Base-by-base conservation (phyloP, 129 eudicot genomes). In the Helichrysum umbraculigerum region DNA sequence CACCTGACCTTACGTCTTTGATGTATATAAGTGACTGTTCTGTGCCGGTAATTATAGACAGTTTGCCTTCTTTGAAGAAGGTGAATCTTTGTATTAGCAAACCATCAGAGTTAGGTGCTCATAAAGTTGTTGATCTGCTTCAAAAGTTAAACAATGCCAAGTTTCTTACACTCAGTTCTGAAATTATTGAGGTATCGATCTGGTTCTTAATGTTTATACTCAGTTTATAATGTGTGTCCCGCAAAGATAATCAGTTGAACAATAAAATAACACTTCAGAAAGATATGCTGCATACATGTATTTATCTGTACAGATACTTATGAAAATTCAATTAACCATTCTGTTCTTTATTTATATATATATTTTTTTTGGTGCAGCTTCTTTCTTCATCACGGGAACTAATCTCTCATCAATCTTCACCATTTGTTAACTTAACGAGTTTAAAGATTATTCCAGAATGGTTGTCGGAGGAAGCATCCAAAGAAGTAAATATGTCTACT, bases 1-100 rank as follows among this genome's bases (percentile, higher is more conserved):
- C 68, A 76, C 81, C 74, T 6, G 29, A 41, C 8, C 71, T 75
- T 52, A 16, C 63, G 4, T 62, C 30, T 3, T 75, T 75, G 19
- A 1, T 37, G 28, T 35, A 11, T 74, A 25, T 22, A 25, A 39
- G 15, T 11, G 8, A 10, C 12, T 0, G 6, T 19, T 59, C 21
- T 12, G 2, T 29, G 33, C 8, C 4, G 0, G 4, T 30, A 11
- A 22, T 21, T 16, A 17, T 30, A 15, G 25, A 57, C 30, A 7
- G 6, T 19, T 72, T 72, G 3, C 21, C 1, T 56, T 37, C 34
- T 72, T 72, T 72, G 67, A 56, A 72, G 67, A 57, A 57, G 66
- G 66, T n/a, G 72, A 29, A 20, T 66, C 39, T 52, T 29, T 35
- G 15, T 33, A 10, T 42, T 25, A 0, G 21, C 17, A 25, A 19